Conservation (phyloP, 2,329 filamentous ascomycete species). For the Fusarium sp. region DNA sequence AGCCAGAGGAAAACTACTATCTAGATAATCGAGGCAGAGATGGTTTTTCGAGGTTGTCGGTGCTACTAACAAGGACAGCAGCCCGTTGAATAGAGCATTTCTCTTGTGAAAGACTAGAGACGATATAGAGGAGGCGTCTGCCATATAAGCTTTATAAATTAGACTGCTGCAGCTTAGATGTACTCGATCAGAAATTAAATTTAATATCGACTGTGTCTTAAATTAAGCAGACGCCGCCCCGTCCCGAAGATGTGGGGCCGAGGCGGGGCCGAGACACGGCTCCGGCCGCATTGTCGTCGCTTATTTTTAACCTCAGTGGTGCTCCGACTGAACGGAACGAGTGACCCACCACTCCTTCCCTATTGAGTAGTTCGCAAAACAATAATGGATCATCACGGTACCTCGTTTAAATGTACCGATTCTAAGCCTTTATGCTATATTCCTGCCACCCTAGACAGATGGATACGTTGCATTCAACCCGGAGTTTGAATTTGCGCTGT, state of each 20-base stretch:
- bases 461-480: no score
- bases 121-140: not conserved
- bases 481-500: no score
- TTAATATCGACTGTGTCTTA: not conserved
- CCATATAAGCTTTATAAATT: not conserved
- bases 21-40: not conserved
- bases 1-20: not conserved
- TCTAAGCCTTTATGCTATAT: no score
- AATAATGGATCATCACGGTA: slow-evolving; percentile 1
- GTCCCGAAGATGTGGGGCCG: slow-evolving; percentile 22
- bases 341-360: slow-evolving; percentile 16
- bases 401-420: no score
- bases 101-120: not conserved
- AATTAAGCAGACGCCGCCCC: slow-evolving; percentile 6
- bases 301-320: slow-evolving; percentile 16
- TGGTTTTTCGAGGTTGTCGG: not conserved
- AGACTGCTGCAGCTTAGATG: not conserved
- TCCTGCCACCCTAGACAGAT: no score
- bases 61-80: not conserved
- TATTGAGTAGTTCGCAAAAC: not conserved
- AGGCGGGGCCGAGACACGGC: slow-evolving; percentile 15
- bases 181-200: not conserved
- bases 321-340: slow-evolving; percentile 6
- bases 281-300: slow-evolving; percentile 1
- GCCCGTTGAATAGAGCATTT: not conserved